Base-by-base conservation (phyloP, 2,329 filamentous ascomycete genomes). In the Aspergillus spinulosporus region DNA sequence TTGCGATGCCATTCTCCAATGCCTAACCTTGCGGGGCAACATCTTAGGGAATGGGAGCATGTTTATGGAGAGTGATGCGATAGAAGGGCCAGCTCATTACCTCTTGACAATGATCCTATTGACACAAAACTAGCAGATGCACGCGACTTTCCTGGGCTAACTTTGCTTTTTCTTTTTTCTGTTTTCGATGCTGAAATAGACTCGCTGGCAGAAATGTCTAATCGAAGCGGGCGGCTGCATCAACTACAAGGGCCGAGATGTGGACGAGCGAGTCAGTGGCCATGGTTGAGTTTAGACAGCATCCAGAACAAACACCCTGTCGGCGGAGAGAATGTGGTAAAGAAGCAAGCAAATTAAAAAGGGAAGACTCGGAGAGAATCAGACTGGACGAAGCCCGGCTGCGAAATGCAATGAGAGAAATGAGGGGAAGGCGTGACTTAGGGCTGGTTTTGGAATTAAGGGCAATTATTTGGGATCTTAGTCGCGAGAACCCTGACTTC, bases 211-310 rank as follows among this genome's bases (percentile, higher is more conserved):
- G 31, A 50, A 49, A 57, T 57, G 51, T 50, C 55, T 57, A 57
- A 52, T 52, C 49, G 37, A 57, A 32, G 49, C 36, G 49, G 44
- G 44, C 54, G 40, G 44, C 40, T 49, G 55, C 55, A 57, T 57
- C 55, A 43, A 49, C 50, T 53, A 57, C 45, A 40, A 49, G 39
- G 49, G 45, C 48, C 46, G 39, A 53, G 45, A 53, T 49, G 49
- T 42, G 42, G 42, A 49, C 9, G 42, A 39, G 47, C 53, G 50
- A 54, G 50, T 59, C 54, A 59, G 49, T 37, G 34, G 54, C 54
- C 57, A 59, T 59, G 54, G 54, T 52, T 47, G 50, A 36, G 36
- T 40, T 53, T 36, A 34, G 42, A 42, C 45, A 57, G 44, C 54
- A 49, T 56, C 26, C 52, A 32, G 29, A 26, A 15, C 15, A 36